Evolutionary conservation across 371 early-diverging fungal genomes (phyloP).

Genomic region (Funneliformis caledonium): DNA sequence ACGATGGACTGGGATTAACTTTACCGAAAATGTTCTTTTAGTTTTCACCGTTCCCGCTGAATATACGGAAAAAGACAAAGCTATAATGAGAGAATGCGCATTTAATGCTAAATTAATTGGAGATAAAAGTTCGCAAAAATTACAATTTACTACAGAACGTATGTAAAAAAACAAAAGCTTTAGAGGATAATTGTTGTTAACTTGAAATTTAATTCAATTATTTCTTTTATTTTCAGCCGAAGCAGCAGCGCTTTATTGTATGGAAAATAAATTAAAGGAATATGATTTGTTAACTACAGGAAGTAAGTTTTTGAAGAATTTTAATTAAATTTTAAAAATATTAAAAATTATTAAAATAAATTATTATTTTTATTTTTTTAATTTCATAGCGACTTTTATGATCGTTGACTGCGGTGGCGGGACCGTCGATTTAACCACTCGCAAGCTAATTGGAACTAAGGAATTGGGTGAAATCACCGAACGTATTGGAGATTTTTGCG

Average conservation of each 20-base stretch:
- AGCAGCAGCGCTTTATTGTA: constrained; percentile 33
- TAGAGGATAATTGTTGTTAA: too few relatives aligned
- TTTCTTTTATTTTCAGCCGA: constrained; percentile 15
- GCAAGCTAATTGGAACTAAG: neutral
- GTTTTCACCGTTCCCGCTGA: constrained; percentile 33
- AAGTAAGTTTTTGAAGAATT: too few relatives aligned
- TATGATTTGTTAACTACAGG: neutral
- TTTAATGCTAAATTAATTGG: neutral
- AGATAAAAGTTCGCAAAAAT: neutral
- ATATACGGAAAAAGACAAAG: neutral
- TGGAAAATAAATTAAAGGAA: constrained; percentile 7
- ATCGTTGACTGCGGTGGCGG: constrained; percentile 37
- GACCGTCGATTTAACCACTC: constrained; percentile 19
- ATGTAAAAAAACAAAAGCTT: neutral
- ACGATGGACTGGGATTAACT: constrained; percentile 12
- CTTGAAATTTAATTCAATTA: neutral
- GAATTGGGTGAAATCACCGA: constrained; percentile 25
- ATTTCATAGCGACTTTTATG: neutral
- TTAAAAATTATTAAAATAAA: too few relatives aligned
- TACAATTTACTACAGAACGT: constrained; percentile 34
- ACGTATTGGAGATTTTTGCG: constrained; percentile 19
- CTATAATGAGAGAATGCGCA: constrained; percentile 11
- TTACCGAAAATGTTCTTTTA: constrained; percentile 16
- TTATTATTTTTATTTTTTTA: neutral
- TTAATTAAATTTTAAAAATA: too few relatives aligned